These are phyloP conservation scores for Dendrothele bispora DNA, from an alignment of 768 basidiomycete genomes.

Conservation along the genomic window DNA sequence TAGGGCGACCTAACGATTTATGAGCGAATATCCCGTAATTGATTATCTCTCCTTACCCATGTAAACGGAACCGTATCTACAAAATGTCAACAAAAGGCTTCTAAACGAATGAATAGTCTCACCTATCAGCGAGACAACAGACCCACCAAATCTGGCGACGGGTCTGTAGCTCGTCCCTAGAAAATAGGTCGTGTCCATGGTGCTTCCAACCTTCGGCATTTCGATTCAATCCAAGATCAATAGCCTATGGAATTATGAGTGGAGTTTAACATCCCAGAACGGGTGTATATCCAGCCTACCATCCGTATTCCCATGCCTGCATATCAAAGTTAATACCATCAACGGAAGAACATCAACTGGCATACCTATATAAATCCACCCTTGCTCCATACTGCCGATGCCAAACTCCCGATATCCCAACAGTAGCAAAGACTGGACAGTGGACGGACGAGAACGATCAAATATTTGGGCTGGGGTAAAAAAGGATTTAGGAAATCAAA, in stretches of 20 bases:
- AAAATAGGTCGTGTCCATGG: conserved; percentile 60
- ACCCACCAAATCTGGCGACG: conserved; percentile 82
- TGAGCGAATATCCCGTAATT: conserved; percentile 8
- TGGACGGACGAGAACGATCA: conserved; percentile 68
- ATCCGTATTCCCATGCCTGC: conserved; percentile 74
- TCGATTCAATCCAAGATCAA: conserved; percentile 80
- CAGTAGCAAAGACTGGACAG: conserved; percentile 79
- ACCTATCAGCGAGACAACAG: conserved; percentile 73
- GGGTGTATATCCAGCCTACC: conserved; percentile 34
- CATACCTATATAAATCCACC: conserved; percentile 80
- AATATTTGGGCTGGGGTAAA: conserved; percentile 53
- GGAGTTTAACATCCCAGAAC: background rate
- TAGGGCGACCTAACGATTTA: conserved; percentile 54
- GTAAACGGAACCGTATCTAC: conserved; percentile 70
- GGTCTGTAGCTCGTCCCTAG: conserved; percentile 63
- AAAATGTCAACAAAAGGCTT: conserved; percentile 1
- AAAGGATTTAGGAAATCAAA: background rate
- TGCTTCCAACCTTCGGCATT: conserved; percentile 75
- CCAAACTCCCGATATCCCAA: conserved; percentile 86
- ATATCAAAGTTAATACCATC: conserved; percentile 1
- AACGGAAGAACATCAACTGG: conserved; percentile 7
- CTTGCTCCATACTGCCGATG: conserved; percentile 80
- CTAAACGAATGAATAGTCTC: conserved; percentile 16
- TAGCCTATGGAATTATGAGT: conserved; percentile 46
- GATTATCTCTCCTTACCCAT: conserved; percentile 49